phyloP scores from a whole-genome alignment of 225 moss, liverwort and hornwort species.

The Marchantia paleacea region DNA sequence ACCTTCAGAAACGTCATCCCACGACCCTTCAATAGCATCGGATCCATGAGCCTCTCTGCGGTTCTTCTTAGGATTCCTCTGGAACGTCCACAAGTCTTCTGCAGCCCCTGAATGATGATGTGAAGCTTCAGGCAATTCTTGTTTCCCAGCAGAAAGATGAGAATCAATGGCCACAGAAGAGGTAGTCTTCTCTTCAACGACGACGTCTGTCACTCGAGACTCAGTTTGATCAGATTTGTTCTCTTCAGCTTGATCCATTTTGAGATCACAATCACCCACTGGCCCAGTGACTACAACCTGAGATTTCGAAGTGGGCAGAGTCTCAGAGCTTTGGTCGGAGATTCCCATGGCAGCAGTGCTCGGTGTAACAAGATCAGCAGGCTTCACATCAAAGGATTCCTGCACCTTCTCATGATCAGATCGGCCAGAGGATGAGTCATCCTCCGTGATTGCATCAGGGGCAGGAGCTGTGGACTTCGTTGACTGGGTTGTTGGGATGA shows the following conservation, averaged over 20 bases:
- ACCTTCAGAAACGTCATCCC: neutral
- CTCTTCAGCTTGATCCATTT: neutral
- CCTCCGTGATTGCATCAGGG: neutral
- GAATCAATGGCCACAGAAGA: conserved; percentile 7
- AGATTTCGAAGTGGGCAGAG: conserved; percentile 5
- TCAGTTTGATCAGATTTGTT: neutral
- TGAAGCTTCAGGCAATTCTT: neutral
- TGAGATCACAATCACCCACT: neutral
- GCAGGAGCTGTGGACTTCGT: neutral
- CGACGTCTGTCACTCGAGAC: neutral
- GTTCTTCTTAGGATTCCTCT: neutral
- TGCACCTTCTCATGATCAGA: neutral
- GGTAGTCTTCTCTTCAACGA: conserved; percentile 9
- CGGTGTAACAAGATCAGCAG: neutral
- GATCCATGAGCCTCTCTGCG: neutral
- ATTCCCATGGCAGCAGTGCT: neutral
- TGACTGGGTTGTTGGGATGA: neutral
- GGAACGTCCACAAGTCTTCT: neutral
- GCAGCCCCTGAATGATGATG: neutral
- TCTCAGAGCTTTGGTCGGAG: neutral
- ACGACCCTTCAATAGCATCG: neutral
- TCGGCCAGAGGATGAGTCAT: neutral
- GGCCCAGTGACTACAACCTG: conserved; percentile 11
- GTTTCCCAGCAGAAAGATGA: neutral
- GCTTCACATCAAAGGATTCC: neutral